A percentile compares a stretch with the other conserved stretches of the same genome.
Evolutionary conservation across 192 early-diverging fungal species (phyloP).

Genomic region (Coemansia sp.): DNA sequence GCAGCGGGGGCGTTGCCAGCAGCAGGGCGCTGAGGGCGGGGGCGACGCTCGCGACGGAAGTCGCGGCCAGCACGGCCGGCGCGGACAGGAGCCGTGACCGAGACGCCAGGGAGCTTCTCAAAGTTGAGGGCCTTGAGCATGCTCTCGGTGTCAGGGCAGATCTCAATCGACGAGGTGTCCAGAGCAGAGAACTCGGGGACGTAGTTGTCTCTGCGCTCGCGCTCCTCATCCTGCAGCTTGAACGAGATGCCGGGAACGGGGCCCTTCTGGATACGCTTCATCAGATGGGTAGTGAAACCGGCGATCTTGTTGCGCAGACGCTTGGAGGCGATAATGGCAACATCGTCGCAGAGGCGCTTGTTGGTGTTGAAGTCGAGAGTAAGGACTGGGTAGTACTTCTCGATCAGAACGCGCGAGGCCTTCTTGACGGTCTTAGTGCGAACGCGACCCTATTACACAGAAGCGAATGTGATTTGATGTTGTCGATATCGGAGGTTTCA

Average conservation of each 20-base stretch:
- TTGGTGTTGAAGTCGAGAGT: constrained; percentile 99
- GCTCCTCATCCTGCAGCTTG: constrained; percentile 99
- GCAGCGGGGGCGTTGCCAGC: constrained; percentile 30
- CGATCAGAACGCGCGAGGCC: constrained; percentile 99
- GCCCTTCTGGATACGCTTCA: constrained; percentile 98
- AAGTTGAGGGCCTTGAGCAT: constrained; percentile 97
- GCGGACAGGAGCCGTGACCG: constrained; percentile 56
- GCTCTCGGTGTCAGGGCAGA: constrained; percentile 93
- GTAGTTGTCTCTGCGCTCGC: constrained; percentile 99
- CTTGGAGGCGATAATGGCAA: constrained; percentile 97
- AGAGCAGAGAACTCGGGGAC: constrained; percentile 98
- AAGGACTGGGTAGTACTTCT: constrained; percentile 99
- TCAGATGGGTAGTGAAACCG: constrained; percentile 99
- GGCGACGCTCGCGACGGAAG: constrained; percentile 46
- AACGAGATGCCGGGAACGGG: constrained; percentile 99
- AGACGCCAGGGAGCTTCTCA: constrained; percentile 85
- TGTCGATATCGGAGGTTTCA: background rate
- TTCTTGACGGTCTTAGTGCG: constrained; percentile 99
- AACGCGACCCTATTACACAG: constrained; percentile 76
- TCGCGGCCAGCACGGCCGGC: constrained; percentile 44
- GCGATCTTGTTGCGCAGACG: constrained; percentile 99
- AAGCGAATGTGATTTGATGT: background rate
- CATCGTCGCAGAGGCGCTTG: constrained; percentile 98
- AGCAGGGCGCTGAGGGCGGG: constrained; percentile 36
- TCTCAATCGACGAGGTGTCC: constrained; percentile 83